Evolutionary conservation across 2,329 filamentous ascomycete species (phyloP), one percentile per base, ranked within the genome.

Genomic region (Onygenales sp.): DNA sequence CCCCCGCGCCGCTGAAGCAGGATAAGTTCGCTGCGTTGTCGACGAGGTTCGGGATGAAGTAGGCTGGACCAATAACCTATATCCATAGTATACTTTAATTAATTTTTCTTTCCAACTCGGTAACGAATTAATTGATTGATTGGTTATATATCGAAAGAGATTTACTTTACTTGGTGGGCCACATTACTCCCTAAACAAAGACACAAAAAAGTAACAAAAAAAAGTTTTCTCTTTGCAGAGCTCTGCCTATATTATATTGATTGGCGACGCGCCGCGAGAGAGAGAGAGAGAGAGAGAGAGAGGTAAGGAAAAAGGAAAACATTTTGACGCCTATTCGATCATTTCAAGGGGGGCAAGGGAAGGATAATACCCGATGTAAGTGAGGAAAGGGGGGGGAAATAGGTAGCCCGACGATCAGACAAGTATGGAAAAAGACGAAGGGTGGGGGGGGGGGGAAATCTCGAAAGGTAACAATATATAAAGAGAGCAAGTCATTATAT

Each of bases 21-120:
- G 81, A 85, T 47, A 85, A 86, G 43, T 80, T 88, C 56, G 78
- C 82, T 49, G 85, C 85, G 55, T 81, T 89, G 62, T 87, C 85
- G n/a, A 87, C 84, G 34, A 79, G 86, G 57, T 88, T 89, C 63
- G 86, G 85, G 48, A 83, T 86, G 71, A 79, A 77, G 52, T 65
- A 58, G 17, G 14, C 14, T 14, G 14, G 14, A 14, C 14, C 14
- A 14, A 17, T 17, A 2, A 17, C 17, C 1, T 17, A 17, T 17
- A 17, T 17, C 1, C 11, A 44, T 17, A 17, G 17, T 17, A 43
- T 8, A 27, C 21, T 42, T 9, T 21, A 42, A 51, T 17, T n/a
- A 34, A 34, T 27, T 27, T 27, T 3, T 27, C 4, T 27, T 27
- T 27, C 21, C 21, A 27, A 27, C 21, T 27, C 21, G 21, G 1